These are phyloP conservation scores for Paraphysoderma sedebokerense DNA, from an alignment of 371 early-diverging fungal genomes.

Conservation along the genomic window DNA sequence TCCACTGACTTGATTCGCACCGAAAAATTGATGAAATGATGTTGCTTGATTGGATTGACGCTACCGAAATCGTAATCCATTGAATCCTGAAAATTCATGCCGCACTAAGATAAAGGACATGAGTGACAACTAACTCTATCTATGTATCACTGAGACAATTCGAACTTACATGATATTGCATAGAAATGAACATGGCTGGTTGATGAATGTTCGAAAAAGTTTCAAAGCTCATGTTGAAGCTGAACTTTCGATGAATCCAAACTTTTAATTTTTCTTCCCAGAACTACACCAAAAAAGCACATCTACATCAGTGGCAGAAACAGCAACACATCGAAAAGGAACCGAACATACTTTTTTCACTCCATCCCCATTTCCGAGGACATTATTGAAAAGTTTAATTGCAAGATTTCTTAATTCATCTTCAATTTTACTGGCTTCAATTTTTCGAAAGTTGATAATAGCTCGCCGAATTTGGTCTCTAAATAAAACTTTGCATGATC, in stretches of 20 bases:
- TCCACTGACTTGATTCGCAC: conserved; percentile 12
- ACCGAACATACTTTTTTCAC: conserved; percentile 8
- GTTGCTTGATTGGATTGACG: conserved; percentile 6
- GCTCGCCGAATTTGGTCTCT: conserved; percentile 13
- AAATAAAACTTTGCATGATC: conserved; percentile 19
- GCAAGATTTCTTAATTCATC: conserved; percentile 17
- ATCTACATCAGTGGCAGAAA: not conserved
- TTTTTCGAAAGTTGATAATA: conserved; percentile 20
- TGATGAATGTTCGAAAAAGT: conserved; percentile 14
- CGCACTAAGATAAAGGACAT: conserved; percentile 20
- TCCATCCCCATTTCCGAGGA: conserved; percentile 13
- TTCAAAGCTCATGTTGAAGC: conserved; percentile 8
- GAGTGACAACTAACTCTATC: not conserved
- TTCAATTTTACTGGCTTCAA: conserved; percentile 24
- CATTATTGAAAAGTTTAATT: conserved; percentile 10
- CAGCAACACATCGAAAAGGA: not conserved
- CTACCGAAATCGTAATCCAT: conserved; percentile 15
- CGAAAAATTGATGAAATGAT: conserved; percentile 11
- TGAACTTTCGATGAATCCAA: conserved; percentile 16
- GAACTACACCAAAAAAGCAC: conserved; percentile 3
- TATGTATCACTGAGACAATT: not conserved
- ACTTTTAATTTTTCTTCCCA: conserved; percentile 17
- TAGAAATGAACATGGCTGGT: conserved; percentile 20
- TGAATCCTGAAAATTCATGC: conserved; percentile 16
- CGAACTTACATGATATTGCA: conserved; percentile 22